Evolutionary conservation across 768 basidiomycete genomes (phyloP).

Genomic region (Suillus spraguei): DNA sequence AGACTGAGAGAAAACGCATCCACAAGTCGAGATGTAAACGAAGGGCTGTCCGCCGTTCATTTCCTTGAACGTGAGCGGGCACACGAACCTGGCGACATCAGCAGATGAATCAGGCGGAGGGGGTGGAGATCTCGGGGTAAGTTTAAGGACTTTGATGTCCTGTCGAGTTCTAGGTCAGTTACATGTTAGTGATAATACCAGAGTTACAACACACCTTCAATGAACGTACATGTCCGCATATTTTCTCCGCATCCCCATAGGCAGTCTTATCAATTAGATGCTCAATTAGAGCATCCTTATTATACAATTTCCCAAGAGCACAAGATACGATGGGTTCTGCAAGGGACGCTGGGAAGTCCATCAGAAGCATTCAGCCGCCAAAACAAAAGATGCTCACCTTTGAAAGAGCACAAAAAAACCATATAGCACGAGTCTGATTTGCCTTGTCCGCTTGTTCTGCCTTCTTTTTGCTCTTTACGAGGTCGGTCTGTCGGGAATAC

Average conservation of each 20-base stretch:
- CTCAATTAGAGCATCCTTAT: conserved; percentile 93
- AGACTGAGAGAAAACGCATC: conserved; percentile 88
- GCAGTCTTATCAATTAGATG: conserved; percentile 80
- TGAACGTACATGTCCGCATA: conserved; percentile 90
- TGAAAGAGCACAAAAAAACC: conserved; percentile 94
- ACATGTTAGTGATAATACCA: not conserved
- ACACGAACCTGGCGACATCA: conserved; percentile 77
- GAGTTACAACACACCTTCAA: conserved; percentile 66
- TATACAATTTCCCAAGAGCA: conserved; percentile 92
- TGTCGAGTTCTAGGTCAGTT: conserved; percentile 31
- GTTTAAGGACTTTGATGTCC: conserved; percentile 83
- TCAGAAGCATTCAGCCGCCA: conserved; percentile 8
- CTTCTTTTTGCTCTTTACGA: conserved; percentile 75
- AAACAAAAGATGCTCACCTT: conserved; percentile 58
- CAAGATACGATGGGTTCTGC: conserved; percentile 91
- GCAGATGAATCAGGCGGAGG: conserved; percentile 36
- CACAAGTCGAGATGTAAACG: conserved; percentile 83
- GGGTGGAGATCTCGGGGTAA: conserved; percentile 74
- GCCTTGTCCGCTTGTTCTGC: conserved; percentile 90
- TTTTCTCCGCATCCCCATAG: conserved; percentile 90
- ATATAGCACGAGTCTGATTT: conserved; percentile 83
- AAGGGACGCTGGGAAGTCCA: conserved; percentile 64
- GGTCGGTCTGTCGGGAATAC: conserved; percentile 80
- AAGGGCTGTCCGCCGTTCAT: conserved; percentile 93
- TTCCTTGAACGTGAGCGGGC: conserved; percentile 90